phyloP scores from a whole-genome alignment of 176 grass and related monocot genomes.

The maize (Zea mays) region DNA sequence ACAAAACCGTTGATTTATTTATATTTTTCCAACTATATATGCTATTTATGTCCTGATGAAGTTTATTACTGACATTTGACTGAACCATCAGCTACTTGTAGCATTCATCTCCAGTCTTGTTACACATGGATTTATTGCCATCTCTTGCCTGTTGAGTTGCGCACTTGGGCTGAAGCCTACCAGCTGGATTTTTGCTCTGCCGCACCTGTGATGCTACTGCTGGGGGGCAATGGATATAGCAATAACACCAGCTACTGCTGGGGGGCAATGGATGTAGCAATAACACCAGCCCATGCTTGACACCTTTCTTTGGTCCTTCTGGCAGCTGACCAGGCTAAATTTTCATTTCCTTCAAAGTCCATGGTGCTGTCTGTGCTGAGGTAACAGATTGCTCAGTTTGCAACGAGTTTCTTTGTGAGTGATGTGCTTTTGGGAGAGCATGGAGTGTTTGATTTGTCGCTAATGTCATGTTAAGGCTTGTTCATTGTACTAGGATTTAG shows the following conservation, averaged over 20 bases:
- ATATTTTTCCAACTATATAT: not conserved
- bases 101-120: constrained; percentile 12
- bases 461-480: not conserved
- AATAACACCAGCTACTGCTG: too few relatives aligned
- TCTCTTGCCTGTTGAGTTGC: not conserved
- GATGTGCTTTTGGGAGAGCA: not conserved
- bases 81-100: constrained; percentile 26
- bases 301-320: not conserved
- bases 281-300: constrained; percentile 2
- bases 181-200: constrained; percentile 13
- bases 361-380: not conserved
- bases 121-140: constrained; percentile 23
- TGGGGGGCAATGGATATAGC: constrained; percentile 14
- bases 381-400: not conserved
- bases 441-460: not conserved
- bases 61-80: constrained; percentile 33
- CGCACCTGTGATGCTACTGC: not conserved
- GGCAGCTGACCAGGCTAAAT: not conserved
- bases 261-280: too few relatives aligned
- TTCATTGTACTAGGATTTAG: not conserved
- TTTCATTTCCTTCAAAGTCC: not conserved
- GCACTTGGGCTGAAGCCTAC: not conserved
- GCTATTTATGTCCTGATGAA: not conserved
- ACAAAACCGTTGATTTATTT: not conserved
- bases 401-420: not conserved